Percentiles rank a stretch among this genome's conserved stretches.
phyloP scores from a whole-genome alignment of 176 grass and related monocot genomes.

The Chloris gayana region DNA sequence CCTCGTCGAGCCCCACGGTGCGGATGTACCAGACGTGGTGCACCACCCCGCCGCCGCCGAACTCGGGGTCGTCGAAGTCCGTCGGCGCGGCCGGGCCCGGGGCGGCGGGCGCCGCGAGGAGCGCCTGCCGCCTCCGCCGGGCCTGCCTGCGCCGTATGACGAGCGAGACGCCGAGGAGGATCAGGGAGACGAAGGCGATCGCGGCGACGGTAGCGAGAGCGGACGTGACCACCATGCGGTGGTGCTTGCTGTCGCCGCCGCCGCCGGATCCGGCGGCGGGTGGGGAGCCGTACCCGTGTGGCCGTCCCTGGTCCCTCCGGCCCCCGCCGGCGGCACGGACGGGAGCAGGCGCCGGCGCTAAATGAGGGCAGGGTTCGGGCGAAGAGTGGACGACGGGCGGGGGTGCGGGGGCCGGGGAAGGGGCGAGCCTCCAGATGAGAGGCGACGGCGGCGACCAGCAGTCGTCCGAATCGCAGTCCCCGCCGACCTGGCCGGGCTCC shows the following conservation, averaged over 20 bases:
- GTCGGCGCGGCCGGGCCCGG: background rate
- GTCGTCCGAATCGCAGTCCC: background rate
- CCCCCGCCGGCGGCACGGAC: background rate
- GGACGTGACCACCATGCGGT: background rate
- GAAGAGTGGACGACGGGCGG: rapidly evolving
- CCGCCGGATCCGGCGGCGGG: background rate
- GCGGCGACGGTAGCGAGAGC: slow-evolving; percentile 25
- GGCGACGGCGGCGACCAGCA: background rate
- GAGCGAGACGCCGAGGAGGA: slow-evolving; percentile 48
- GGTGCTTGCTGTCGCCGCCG: background rate
- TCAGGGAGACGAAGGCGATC: slow-evolving; percentile 41
- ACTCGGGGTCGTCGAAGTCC: slow-evolving; percentile 13
- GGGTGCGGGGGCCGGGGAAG: background rate
- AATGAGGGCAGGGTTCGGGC: background rate
- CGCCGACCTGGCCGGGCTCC: background rate
- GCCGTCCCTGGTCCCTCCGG: slow-evolving; percentile 39
- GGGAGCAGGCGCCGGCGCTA: slow-evolving; percentile 3
- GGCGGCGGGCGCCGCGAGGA: background rate
- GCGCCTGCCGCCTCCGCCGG: slow-evolving; percentile 20
- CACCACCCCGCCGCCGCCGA: slow-evolving; percentile 41
- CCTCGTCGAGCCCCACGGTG: slow-evolving; percentile 74
- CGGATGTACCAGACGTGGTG: slow-evolving; percentile 84
- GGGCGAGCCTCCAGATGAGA: background rate
- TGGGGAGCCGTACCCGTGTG: background rate
- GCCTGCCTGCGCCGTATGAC: slow-evolving; percentile 39